Evolutionary conservation across 2,329 filamentous ascomycete genomes (phyloP).

Genomic region (Exophiala lecanii-corni): DNA sequence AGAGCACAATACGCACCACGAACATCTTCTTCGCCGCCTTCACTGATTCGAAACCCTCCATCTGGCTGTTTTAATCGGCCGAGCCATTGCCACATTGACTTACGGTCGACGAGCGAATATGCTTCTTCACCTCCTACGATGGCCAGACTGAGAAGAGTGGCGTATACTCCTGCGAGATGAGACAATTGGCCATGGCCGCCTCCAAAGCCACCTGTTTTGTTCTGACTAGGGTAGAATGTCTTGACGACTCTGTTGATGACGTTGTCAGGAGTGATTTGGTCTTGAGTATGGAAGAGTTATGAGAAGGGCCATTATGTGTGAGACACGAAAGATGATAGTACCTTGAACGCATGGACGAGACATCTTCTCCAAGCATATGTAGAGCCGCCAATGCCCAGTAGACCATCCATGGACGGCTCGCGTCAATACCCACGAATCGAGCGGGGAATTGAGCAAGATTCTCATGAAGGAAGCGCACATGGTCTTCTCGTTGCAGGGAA

Average conservation of each 20-base stretch:
- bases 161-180: constrained; percentile 87
- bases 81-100: constrained; percentile 86
- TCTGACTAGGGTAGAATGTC: constrained; percentile 78
- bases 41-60: constrained; percentile 83
- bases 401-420: constrained; percentile 86
- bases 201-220: constrained; percentile 77
- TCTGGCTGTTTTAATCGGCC: constrained; percentile 77
- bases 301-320: too few relatives aligned
- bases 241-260: constrained; percentile 55
- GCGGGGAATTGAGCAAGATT: constrained; percentile 59
- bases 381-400: constrained; percentile 86
- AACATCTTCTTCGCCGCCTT: constrained; percentile 88
- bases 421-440: constrained; percentile 70
- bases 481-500: constrained; percentile 60
- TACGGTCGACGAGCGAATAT: constrained; percentile 73
- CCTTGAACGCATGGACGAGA: constrained; percentile 59
- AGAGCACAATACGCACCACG: constrained; percentile 89
- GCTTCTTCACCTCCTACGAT: constrained; percentile 71
- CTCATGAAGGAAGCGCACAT: constrained; percentile 46
- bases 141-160: constrained; percentile 70
- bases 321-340: too few relatives aligned
- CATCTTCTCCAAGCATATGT: constrained; percentile 69
- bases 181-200: constrained; percentile 88
- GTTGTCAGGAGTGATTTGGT: background rate
- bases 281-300: too few relatives aligned